These are phyloP conservation scores for Seiridium cupressi DNA, from an alignment of 2,329 filamentous ascomycete species.

Conservation along the genomic window DNA sequence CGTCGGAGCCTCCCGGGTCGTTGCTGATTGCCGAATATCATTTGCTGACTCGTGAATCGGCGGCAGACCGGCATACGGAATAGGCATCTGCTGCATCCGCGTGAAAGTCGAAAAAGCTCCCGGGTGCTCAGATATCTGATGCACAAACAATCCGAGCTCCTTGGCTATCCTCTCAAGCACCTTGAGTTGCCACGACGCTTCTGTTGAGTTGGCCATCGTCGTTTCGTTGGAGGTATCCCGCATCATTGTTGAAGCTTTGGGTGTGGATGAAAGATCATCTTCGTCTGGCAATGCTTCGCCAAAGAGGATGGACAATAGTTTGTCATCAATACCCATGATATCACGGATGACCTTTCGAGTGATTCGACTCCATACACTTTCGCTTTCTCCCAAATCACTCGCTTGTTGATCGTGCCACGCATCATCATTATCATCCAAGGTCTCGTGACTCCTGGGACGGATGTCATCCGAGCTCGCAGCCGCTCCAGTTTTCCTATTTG, in stretches of 20 bases:
- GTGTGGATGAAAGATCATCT: conserved; percentile 45
- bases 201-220: conserved; percentile 29
- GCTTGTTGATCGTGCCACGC: conserved; percentile 55
- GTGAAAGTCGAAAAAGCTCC: conserved; percentile 85
- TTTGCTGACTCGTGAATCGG: conserved; percentile 54
- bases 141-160: conserved; percentile 81
- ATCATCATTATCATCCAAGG: conserved; percentile 28
- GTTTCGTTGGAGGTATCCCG: conserved; percentile 20
- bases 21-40: conserved; percentile 26
- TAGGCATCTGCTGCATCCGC: conserved; percentile 59
- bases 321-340: conserved; percentile 87
- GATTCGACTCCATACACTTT: conserved; percentile 76
- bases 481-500: conserved; percentile 28
- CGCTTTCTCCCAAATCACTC: conserved; percentile 44
- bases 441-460: conserved; percentile 33
- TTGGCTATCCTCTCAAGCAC: conserved; percentile 81
- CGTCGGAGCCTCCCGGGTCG: conserved; percentile 50
- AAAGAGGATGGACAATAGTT: conserved; percentile 79
- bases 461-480: conserved; percentile 20
- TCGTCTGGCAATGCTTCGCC: conserved; percentile 70
- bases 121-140: conserved; percentile 81
- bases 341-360: conserved; percentile 86
- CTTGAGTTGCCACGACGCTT: conserved; percentile 68
- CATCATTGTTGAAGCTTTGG: conserved; percentile 38
- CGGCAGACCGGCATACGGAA: conserved; percentile 78